A percentile compares a stretch with the other conserved stretches of the same genome.
These are phyloP conservation scores for Leishmania tarentolae DNA, from an alignment of 208 protist genomes.

Conservation along the genomic window DNA sequence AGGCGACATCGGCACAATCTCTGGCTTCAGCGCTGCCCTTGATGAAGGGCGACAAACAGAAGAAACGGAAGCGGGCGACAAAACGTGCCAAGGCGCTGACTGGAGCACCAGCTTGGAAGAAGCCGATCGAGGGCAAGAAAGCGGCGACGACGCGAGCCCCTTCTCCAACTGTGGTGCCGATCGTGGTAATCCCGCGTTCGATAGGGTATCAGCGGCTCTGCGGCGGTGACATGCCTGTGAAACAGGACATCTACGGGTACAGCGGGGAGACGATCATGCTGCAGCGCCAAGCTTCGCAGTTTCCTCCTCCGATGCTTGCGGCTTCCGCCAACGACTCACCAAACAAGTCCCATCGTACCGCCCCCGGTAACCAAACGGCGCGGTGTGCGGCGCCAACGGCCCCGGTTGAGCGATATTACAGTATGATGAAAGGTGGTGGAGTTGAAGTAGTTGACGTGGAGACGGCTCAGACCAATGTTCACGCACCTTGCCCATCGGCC, in stretches of 20 bases:
- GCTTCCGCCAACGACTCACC: background rate
- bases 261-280: slow-evolving; percentile 14
- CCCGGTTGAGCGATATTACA: background rate
- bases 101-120: background rate
- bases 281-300: slow-evolving; percentile 21
- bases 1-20: background rate
- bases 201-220: slow-evolving; percentile 14
- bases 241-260: slow-evolving; percentile 10
- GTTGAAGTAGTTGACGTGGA: background rate
- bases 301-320: slow-evolving; percentile 1
- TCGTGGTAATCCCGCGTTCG: background rate
- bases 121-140: background rate
- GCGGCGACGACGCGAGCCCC: background rate
- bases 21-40: background rate
- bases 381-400: background rate
- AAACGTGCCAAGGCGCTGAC: background rate
- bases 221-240: slow-evolving; percentile 13
- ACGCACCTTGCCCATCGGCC: slow-evolving; percentile 10
- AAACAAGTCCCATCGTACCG: slow-evolving; percentile 7
- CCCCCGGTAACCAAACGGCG: slow-evolving; percentile 1
- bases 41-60: background rate
- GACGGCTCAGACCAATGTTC: background rate
- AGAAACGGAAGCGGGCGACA: background rate
- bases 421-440: slow-evolving; percentile 4
- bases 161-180: background rate